phyloP scores from a whole-genome alignment of 805 yeast species.

The Monosporozyma servazzii region DNA sequence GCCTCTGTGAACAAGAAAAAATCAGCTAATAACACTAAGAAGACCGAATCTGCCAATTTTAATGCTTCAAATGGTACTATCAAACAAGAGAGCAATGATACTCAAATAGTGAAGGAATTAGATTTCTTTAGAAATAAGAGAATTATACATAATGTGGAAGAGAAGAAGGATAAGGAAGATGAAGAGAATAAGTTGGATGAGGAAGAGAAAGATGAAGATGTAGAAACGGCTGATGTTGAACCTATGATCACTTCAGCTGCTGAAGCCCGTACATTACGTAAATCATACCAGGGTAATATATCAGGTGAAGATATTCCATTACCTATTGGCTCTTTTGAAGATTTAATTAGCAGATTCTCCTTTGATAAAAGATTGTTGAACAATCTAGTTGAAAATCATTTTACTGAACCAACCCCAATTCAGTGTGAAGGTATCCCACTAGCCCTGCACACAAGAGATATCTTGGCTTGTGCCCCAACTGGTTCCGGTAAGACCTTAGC shows the following conservation, averaged over 20 bases:
- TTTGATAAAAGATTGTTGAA: conserved; percentile 44
- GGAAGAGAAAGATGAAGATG: conserved; percentile 25
- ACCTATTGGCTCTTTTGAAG: conserved; percentile 85
- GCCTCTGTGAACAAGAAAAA: conserved; percentile 58
- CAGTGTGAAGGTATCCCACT: conserved; percentile 87
- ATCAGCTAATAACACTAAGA: conserved; percentile 13
- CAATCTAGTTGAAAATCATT: conserved; percentile 60
- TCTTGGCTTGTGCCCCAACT: conserved; percentile 93
- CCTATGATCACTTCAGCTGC: conserved; percentile 41
- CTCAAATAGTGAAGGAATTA: conserved; percentile 57
- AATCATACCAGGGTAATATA: conserved; percentile 55
- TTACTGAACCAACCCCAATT: conserved; percentile 83
- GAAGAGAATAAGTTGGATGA: conserved; percentile 24
- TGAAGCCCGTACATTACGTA: conserved; percentile 56
- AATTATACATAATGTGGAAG: conserved; percentile 24
- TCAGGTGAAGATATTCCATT: conserved; percentile 82
- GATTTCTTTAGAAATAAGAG: conserved; percentile 72
- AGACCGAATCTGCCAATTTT: conserved; percentile 22
- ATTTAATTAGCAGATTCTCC: conserved; percentile 58
- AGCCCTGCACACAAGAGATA: conserved; percentile 57
- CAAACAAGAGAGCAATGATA: conserved; percentile 31
- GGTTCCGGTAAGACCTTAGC: conserved; percentile 97
- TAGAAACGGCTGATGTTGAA: conserved; percentile 26
- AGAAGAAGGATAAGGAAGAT: conserved; percentile 7
- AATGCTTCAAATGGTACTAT: conserved; percentile 15